phyloP scores from a whole-genome alignment of 768 basidiomycete species.

The Pleurotus djamor region DNA sequence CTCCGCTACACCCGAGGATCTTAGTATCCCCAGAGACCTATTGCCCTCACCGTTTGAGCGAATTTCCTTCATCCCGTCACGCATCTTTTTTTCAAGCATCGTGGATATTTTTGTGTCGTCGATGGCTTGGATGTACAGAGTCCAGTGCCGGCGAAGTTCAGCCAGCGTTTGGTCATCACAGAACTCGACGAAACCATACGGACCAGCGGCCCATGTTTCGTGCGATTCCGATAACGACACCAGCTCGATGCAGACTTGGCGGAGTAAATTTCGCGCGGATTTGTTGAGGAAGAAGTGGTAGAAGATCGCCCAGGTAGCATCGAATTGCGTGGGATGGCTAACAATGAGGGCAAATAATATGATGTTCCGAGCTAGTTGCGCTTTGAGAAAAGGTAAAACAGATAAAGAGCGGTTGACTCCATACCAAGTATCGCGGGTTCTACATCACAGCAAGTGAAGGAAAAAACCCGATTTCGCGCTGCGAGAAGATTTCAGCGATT shows the following conservation, averaged over 20 bases:
- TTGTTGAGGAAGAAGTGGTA: constrained; percentile 31
- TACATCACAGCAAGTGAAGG: constrained; percentile 37
- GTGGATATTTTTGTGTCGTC: neutral
- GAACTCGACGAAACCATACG: too few species aligned
- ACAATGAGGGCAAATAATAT: constrained; percentile 28
- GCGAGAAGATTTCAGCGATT: constrained; percentile 12
- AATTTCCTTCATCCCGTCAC: neutral
- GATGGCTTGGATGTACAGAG: constrained; percentile 17
- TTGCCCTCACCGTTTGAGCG: neutral
- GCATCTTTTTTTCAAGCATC: neutral
- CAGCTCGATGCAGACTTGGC: constrained; percentile 27
- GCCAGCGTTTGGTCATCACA: constrained; percentile 24
- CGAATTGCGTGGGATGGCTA: constrained; percentile 15
- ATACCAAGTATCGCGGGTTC: constrained; percentile 34
- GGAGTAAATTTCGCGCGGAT: constrained; percentile 16
- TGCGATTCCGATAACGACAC: constrained; percentile 15
- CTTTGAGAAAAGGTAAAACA: neutral
- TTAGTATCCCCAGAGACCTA: neutral
- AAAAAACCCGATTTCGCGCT: constrained; percentile 17
- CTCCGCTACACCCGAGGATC: neutral
- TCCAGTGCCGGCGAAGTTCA: constrained; percentile 28
- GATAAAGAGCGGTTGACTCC: neutral
- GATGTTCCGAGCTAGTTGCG: constrained; percentile 30
- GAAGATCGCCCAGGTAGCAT: constrained; percentile 31
- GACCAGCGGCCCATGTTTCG: constrained; percentile 22